Evolutionary conservation across 2,329 filamentous ascomycete genomes (phyloP).

Genomic region (Phyllosticta citriasiana): DNA sequence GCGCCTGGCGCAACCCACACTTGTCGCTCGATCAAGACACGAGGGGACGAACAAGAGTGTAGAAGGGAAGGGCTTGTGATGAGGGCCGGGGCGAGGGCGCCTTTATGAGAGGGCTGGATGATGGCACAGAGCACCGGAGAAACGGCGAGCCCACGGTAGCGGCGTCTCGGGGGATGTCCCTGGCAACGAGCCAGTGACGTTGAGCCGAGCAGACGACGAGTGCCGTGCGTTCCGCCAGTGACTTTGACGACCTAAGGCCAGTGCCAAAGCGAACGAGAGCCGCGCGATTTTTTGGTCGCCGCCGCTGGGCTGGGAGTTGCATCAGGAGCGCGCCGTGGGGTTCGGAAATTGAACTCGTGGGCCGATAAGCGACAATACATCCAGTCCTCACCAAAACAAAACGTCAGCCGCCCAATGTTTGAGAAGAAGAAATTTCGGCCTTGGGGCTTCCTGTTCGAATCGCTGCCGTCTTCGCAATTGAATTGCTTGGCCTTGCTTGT

Average conservation of each 20-base stretch:
- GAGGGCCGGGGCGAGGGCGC: conserved; percentile 1
- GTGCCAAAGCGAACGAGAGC: conserved; percentile 6
- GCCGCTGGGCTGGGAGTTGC: conserved; percentile 1
- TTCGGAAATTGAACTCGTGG: background rate
- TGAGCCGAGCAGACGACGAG: conserved; percentile 6
- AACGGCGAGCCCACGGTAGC: background rate
- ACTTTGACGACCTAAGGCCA: conserved; percentile 1
- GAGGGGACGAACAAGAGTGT: conserved; percentile 11
- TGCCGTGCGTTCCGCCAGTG: conserved; percentile 9
- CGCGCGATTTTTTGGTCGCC: conserved; percentile 10
- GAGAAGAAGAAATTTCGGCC: no score
- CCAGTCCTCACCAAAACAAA: no score
- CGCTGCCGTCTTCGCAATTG: no score
- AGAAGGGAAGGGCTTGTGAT: background rate
- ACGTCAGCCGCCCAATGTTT: no score
- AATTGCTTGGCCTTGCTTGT: no score
- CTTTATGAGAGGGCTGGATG: conserved; percentile 6
- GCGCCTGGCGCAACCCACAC: conserved; percentile 10
- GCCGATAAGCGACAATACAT: no score
- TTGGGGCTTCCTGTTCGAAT: no score
- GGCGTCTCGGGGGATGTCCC: background rate
- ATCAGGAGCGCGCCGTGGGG: background rate
- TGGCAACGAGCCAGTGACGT: conserved; percentile 9
- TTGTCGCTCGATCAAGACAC: conserved; percentile 11
- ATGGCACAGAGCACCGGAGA: conserved; percentile 4